Conservation (phyloP, 1,139 yeast genomes). For the Blastobotrys illinoisensis region DNA sequence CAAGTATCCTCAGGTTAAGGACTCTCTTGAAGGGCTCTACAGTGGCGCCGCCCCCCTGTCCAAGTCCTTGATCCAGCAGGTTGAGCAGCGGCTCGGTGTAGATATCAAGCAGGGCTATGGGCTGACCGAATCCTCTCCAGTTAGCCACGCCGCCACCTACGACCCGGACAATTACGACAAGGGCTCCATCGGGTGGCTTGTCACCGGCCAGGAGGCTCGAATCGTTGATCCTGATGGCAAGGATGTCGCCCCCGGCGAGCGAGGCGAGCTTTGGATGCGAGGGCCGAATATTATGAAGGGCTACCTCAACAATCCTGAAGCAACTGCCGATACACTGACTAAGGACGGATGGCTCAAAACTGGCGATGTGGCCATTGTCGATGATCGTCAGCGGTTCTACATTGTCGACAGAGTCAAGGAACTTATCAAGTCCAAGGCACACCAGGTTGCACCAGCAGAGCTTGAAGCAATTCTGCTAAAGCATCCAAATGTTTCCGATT, state of each 20-base stretch:
- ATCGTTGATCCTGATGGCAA: slow-evolving; percentile 42
- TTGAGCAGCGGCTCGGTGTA: slow-evolving; percentile 19
- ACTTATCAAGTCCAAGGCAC: slow-evolving; percentile 78
- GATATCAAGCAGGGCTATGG: slow-evolving; percentile 64
- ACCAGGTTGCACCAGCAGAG: slow-evolving; percentile 77
- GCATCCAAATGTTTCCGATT: slow-evolving; percentile 31
- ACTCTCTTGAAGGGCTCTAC: slow-evolving; percentile 23
- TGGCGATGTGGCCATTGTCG: slow-evolving; percentile 67
- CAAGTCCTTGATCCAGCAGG: slow-evolving; percentile 24
- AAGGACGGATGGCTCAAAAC: slow-evolving; percentile 71
- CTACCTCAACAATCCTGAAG: slow-evolving; percentile 53
- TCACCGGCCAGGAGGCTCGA: slow-evolving; percentile 40
- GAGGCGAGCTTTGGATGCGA: slow-evolving; percentile 59
- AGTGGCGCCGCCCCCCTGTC: slow-evolving; percentile 39
- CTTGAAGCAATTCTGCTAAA: slow-evolving; percentile 61
- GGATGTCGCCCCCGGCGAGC: slow-evolving; percentile 41
- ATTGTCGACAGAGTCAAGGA: slow-evolving; percentile 76
- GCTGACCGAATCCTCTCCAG: slow-evolving; percentile 45
- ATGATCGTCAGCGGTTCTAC: slow-evolving; percentile 47
- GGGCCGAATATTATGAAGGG: slow-evolving; percentile 66
- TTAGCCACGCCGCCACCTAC: slow-evolving; percentile 22
- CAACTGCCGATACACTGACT: slow-evolving; percentile 47
- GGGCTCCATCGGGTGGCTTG: slow-evolving; percentile 44
- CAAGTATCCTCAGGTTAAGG: slow-evolving; percentile 26
- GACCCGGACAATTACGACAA: slow-evolving; percentile 18